A percentile compares a stretch with the other conserved stretches of the same genome.
Evolutionary conservation across 2,329 filamentous ascomycete species (phyloP).

Genomic region (Fusarium equiseti): DNA sequence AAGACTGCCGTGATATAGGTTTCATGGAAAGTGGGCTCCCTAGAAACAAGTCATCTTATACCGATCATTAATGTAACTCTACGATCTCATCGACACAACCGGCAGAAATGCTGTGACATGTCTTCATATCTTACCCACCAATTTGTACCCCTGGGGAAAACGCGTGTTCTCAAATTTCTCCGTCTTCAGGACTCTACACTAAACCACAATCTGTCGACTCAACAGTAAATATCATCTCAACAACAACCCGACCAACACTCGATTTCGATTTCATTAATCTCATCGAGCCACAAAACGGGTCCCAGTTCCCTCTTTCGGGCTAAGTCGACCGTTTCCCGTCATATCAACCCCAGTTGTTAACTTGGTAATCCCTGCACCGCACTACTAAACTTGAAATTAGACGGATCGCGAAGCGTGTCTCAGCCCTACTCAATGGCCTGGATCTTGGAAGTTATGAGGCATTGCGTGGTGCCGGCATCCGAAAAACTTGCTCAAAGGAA

Average conservation of each 20-base stretch:
- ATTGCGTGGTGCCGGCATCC: slow-evolving; percentile 30
- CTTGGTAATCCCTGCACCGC: slow-evolving; percentile 8
- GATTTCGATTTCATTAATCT: slow-evolving; percentile 7
- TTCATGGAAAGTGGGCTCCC: slow-evolving; percentile 5
- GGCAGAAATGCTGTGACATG: not conserved
- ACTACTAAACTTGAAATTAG: slow-evolving; percentile 38
- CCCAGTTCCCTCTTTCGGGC: slow-evolving; percentile 9
- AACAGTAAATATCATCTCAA: not conserved
- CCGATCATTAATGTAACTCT: slow-evolving; percentile 20
- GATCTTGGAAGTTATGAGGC: slow-evolving; percentile 22
- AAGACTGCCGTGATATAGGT: slow-evolving; percentile 8
- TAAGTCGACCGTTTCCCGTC: slow-evolving; percentile 25
- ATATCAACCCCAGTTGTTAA: slow-evolving; percentile 15
- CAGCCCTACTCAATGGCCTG: slow-evolving; percentile 47
- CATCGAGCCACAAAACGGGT: slow-evolving; percentile 40
- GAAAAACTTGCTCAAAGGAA: slow-evolving; percentile 3
- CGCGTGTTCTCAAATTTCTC: not conserved
- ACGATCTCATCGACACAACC: not conserved
- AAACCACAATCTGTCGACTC: slow-evolving; percentile 7
- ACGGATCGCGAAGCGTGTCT: slow-evolving; percentile 41
- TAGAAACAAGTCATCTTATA: not conserved
- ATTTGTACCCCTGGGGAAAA: not conserved
- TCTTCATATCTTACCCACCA: too few species aligned
- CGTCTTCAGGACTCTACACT: not conserved
- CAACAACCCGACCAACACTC: slow-evolving; percentile 17